Evolutionary conservation across 2,329 filamentous ascomycete genomes (phyloP).

Genomic region (Chaetomium olivaceum): DNA sequence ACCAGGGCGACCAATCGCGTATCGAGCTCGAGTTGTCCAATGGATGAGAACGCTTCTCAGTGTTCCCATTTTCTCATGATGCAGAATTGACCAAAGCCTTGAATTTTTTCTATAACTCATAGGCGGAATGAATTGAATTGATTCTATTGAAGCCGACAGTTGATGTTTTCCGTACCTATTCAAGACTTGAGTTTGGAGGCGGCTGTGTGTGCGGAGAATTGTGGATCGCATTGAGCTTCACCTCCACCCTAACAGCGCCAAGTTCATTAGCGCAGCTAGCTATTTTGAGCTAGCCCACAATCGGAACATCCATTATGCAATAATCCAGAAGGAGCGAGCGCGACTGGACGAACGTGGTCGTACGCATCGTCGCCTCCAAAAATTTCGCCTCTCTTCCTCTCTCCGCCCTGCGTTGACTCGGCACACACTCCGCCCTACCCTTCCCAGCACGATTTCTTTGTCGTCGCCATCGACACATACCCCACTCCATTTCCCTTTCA

Average conservation of each 20-base stretch:
- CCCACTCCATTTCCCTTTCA: slow-evolving; percentile 10
- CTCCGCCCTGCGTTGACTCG: slow-evolving; percentile 8
- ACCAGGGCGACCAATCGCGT: slow-evolving; percentile 12
- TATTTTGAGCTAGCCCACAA: background rate
- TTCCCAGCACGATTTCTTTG: slow-evolving; percentile 17
- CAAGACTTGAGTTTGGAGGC: background rate
- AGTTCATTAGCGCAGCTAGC: background rate
- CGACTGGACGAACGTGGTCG: slow-evolving; percentile 15
- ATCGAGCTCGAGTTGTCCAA: background rate
- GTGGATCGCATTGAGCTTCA: background rate
- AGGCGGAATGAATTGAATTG: background rate
- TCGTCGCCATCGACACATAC: slow-evolving; percentile 10
- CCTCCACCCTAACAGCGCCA: background rate
- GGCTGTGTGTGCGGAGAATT: background rate
- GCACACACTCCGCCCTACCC: slow-evolving; percentile 4
- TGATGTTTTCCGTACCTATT: background rate
- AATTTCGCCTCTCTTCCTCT: slow-evolving; percentile 24
- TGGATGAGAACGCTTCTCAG: background rate
- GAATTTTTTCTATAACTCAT: background rate
- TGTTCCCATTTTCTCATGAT: background rate
- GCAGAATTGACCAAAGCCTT: background rate
- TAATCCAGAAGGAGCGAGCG: slow-evolving; percentile 10
- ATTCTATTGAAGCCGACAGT: no score
- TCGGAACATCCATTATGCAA: slow-evolving; percentile 11
- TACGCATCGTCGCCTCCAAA: slow-evolving; percentile 22